Base-by-base conservation (phyloP, 768 basidiomycete genomes). In the Dentipellis sp. region DNA sequence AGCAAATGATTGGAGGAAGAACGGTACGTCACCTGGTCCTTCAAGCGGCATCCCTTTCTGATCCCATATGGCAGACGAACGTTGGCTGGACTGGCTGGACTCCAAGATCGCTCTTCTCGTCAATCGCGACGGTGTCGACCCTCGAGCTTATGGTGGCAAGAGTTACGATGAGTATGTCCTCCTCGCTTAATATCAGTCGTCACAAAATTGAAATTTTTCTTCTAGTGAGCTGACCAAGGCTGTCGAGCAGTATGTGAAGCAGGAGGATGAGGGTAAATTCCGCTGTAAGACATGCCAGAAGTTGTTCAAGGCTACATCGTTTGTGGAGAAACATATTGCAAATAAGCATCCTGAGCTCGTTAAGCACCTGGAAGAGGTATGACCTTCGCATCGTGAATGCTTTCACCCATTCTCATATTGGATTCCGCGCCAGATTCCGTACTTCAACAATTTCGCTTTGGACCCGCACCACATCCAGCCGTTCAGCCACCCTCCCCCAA, bases 231-330 rank as follows among this genome's bases (percentile, higher is more conserved):
- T 94, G 52, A 78, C 82, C 52, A 91, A 86, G 64, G 78, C 85
- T 11, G 83, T 86, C 21, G 88, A 88, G 55, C 84, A 84, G 1
- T 79, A 78, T 68, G 81, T 98, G 69, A 94, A 94, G 72, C 89
- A 93, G 68, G 95, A 98, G 71, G 95, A 97, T 62, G 92, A 95
- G 71, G 91, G 87, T 65, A 98, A 97, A 68, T 98, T 90, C 74
- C 80, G 97, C 60, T 99, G 97, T 75, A 95, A 91, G 75, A 86
- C 85, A 29, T 99, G 97, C 71, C 86, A 85, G 71, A 99, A 99
- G 74, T 78, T 98, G 19, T 99, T 99, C 84, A 94, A 94, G 69
- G 97, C 94, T 4, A 88, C 90, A 36, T 84, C 94, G 22, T 99
- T 97, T 71, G 90, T 98, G 50, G 92, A 95, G 73, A 98, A 98